Evolutionary conservation across 768 basidiomycete species (phyloP), one percentile per base, ranked within the genome.

Genomic region (Candolleomyces efflorescens): DNA sequence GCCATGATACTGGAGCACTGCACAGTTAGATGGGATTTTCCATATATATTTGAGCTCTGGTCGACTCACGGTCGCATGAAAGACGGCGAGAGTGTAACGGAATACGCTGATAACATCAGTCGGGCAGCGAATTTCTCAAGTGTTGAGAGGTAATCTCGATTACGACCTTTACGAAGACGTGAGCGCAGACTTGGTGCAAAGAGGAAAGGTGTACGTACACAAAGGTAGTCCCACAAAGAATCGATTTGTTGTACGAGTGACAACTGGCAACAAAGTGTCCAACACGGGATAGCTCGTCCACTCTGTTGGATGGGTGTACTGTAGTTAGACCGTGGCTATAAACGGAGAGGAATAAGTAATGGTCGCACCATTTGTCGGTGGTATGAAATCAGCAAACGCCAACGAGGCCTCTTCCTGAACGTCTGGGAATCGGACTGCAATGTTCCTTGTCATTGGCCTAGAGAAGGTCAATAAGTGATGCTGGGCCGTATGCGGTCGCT

Each of bases 351-450:
- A 12, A 43, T 3, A 18, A 43, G 41, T 43, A 43, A 12, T 4
- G 18, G 12, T 13, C 5, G 41, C 41, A 71, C 72, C 70, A 46
- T 72, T 60, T 2, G 61, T 64, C 2, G 58, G 36, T 20, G 71
- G 69, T 13, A 84, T 68, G 36, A 68, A 60, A 0, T 78, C 78
- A 2, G 65, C 62, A 52, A 82, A 78, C 0, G 82, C 69, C 0
- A 64, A 53, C 3, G 62, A 32, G 20, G 82, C 66, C 58, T 86
- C 84, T n/a, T 80, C 74, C 11, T 71, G 70, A 15, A 85, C 62
- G 18, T 73, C 71, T 1, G 73, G 68, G 56, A 76, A 77, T 3
- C 77, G 59, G 3, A 53, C 59, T 0, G 66, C 72, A 6, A 82
- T 66, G 51, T 75, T 77, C 12, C 78, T 67, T 3, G 75, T 76